These are phyloP conservation scores for Pseudopyrenochaeta lycopersici DNA, from an alignment of 2,329 filamentous ascomycete species.

Conservation along the genomic window DNA sequence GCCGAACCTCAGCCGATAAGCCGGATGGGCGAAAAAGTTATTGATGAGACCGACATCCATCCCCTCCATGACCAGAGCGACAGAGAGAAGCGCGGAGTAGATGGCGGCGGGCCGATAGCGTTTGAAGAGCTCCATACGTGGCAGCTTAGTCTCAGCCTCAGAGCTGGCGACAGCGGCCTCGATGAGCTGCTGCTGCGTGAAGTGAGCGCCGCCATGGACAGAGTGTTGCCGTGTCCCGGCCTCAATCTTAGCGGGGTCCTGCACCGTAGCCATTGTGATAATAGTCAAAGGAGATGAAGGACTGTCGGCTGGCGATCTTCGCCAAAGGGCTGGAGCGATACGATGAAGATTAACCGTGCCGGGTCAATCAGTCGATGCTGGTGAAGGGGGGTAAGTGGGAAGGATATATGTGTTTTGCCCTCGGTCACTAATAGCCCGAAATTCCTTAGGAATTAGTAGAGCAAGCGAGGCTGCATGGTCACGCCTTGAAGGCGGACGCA, in stretches of 20 bases:
- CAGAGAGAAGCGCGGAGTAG: slow-evolving; percentile 83
- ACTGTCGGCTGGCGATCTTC: not conserved
- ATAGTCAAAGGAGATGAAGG: not conserved
- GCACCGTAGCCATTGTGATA: slow-evolving; percentile 17
- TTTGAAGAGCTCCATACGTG: slow-evolving; percentile 22
- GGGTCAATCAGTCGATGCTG: not conserved
- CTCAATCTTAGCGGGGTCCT: slow-evolving; percentile 12
- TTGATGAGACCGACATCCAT: slow-evolving; percentile 81
- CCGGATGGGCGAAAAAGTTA: slow-evolving; percentile 70
- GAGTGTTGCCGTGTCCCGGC: slow-evolving; percentile 9
- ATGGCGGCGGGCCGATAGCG: slow-evolving; percentile 63
- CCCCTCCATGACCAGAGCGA: slow-evolving; percentile 86
- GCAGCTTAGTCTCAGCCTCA: slow-evolving; percentile 17
- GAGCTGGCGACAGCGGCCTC: slow-evolving; percentile 15
- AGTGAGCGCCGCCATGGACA: slow-evolving; percentile 9
- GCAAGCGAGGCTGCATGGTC: slow-evolving; percentile 8
- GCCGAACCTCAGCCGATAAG: slow-evolving; percentile 51
- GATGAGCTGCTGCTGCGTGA: slow-evolving; percentile 22
- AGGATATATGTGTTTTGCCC: slow-evolving; percentile 12
- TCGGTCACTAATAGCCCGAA: slow-evolving; percentile 17
- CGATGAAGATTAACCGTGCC: not conserved
- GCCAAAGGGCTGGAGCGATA: slow-evolving; percentile 7
- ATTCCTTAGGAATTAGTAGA: slow-evolving; percentile 12
- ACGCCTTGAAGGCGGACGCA: slow-evolving; percentile 8
- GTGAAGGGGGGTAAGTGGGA: not conserved